Percentiles rank a stretch among this genome's conserved stretches.
Evolutionary conservation across 2,329 filamentous ascomycete genomes (phyloP).

Genomic region (Ophiosphaerella herpotricha): DNA sequence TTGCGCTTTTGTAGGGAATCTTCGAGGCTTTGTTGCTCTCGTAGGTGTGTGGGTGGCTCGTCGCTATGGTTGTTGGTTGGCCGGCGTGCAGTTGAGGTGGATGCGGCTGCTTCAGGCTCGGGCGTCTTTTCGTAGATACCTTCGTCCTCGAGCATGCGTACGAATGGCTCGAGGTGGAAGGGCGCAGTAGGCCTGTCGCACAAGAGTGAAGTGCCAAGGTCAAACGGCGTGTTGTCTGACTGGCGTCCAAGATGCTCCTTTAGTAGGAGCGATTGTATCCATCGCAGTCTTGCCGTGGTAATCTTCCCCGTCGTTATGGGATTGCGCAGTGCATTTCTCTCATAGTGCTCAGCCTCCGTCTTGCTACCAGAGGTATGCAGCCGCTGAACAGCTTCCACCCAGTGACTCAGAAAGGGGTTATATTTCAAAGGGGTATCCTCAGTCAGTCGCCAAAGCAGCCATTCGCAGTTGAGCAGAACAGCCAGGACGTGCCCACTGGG

Average conservation of each 20-base stretch:
- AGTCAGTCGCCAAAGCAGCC: slow-evolving; percentile 40
- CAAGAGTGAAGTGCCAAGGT: slow-evolving; percentile 19
- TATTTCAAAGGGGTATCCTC: slow-evolving; percentile 32
- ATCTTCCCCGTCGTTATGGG: slow-evolving; percentile 21
- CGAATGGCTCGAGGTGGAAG: slow-evolving; percentile 35
- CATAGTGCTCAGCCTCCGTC: neutral
- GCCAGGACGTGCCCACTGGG: slow-evolving; percentile 31
- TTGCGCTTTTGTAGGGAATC: slow-evolving; percentile 25
- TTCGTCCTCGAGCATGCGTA: slow-evolving; percentile 45
- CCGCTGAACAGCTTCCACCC: slow-evolving; percentile 43
- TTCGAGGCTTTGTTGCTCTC: slow-evolving; percentile 2
- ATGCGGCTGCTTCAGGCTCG: slow-evolving; percentile 8
- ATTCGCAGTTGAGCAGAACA: slow-evolving; percentile 43
- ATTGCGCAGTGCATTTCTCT: neutral
- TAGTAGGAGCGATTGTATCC: slow-evolving; percentile 35
- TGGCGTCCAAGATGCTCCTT: slow-evolving; percentile 8
- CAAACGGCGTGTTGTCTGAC: slow-evolving; percentile 15
- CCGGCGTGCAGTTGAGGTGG: neutral
- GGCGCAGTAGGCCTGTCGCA: slow-evolving; percentile 6
- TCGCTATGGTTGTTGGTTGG: neutral
- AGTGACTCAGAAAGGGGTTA: slow-evolving; percentile 48
- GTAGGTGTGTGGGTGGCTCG: neutral
- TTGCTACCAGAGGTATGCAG: slow-evolving; percentile 6
- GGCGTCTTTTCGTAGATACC: slow-evolving; percentile 39
- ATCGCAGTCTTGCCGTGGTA: slow-evolving; percentile 21